Base-by-base conservation (phyloP, 2,329 filamentous ascomycete species). In the Metarhizium anisopliae region DNA sequence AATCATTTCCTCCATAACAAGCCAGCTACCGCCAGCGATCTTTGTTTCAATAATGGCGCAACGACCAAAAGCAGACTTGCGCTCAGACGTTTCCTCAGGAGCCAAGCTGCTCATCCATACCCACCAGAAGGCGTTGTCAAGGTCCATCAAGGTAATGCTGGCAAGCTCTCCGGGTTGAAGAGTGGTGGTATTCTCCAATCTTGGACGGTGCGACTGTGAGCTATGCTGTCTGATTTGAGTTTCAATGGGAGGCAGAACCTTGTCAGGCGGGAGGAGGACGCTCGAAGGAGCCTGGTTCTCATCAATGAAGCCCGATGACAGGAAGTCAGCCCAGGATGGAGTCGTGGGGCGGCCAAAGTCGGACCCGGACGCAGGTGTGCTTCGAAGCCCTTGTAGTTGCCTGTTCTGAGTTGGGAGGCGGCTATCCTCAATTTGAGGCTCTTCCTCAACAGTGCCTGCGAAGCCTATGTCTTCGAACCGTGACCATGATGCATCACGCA, bases 121-220 rank as follows among this genome's bases (percentile, higher is more conserved):
- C 93, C 94, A 97, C 94, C 94, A 99, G 70, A 99, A 99, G 1
- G 91, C 87, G 68, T 97, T 93, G 64, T 99, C 94, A 5, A 99
- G 78, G 59, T 94, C 86, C 56, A 97, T 82, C 42, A 81, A 81
- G 29, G 83, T 88, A 66, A 99, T 96, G 67, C 91, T 97, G 35
- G 94, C 94, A 56, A 99, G 79, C 77, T 99, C 94, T 53, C 91
- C 94, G 0, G 93, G 94, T 61, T 96, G 91, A 0, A 96, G 77
- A 45, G 83, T 77, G 29, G 73, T 72, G 4, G 56, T 84, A 14
- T 79, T 79, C 61, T 91, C 85, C n/a, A 90, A 74, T 57, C 84
- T 81, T 47, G 87, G 84, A 55, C 79, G 80, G 67, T 95, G 89
- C 0, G 90, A 95, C 69, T 95, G 90, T 2, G 91, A 94, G 71